These are phyloP conservation scores for Dacryopinax primogenitus DNA, from an alignment of 768 basidiomycete genomes.

Conservation along the genomic window DNA sequence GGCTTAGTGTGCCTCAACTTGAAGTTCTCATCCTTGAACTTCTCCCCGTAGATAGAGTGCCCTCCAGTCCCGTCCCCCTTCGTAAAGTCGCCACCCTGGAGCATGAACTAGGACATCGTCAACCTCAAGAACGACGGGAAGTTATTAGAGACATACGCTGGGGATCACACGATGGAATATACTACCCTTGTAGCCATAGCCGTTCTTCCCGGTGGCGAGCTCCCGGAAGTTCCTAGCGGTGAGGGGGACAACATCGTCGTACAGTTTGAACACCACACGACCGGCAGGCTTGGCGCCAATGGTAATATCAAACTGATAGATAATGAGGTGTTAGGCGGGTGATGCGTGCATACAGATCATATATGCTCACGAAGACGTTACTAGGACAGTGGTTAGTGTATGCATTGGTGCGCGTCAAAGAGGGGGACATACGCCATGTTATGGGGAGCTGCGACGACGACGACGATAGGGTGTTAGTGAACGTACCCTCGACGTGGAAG, in stretches of 20 bases:
- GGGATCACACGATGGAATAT: slow-evolving; percentile 34
- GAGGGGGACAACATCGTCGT: slow-evolving; percentile 60
- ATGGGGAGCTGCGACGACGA: neutral
- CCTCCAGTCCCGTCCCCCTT: slow-evolving; percentile 30
- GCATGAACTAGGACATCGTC: slow-evolving; percentile 47
- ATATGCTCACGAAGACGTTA: slow-evolving; percentile 7
- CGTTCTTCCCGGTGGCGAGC: slow-evolving; percentile 32
- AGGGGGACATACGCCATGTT: neutral
- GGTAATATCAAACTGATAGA: slow-evolving; percentile 27
- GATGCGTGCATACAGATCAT: too few species aligned
- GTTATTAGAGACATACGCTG: slow-evolving; percentile 13
- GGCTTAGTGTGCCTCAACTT: slow-evolving; percentile 27
- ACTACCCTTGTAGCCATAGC: slow-evolving; percentile 29
- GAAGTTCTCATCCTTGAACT: slow-evolving; percentile 46
- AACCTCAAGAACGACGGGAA: neutral
- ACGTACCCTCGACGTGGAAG: neutral
- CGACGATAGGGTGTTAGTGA: neutral
- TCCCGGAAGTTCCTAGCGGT: slow-evolving; percentile 81
- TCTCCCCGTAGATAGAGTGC: slow-evolving; percentile 47
- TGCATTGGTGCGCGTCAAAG: neutral
- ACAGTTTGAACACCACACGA: slow-evolving; percentile 75
- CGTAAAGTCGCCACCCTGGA: slow-evolving; percentile 78
- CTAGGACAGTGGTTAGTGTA: neutral
- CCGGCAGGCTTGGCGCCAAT: slow-evolving; percentile 51
- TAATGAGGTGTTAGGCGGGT: neutral